phyloP scores from a whole-genome alignment of 1,284 basidiomycete species.

The Pascua guehoae region DNA sequence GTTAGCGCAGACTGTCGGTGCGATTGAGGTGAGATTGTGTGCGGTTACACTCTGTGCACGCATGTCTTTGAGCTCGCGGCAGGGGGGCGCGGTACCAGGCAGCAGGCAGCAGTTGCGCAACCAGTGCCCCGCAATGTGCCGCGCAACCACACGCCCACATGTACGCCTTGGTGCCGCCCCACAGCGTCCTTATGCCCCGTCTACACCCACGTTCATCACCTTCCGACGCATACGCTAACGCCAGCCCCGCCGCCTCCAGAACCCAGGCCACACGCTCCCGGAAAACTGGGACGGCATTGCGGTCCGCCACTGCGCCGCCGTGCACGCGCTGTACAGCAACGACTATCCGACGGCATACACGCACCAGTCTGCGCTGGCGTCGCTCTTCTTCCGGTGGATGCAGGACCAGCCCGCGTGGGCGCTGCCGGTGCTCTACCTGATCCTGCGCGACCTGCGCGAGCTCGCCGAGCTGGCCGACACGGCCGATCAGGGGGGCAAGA shows the following conservation, averaged over 20 bases:
- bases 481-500: conserved; percentile 40
- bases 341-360: conserved; percentile 38
- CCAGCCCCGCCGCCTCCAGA: conserved; percentile 32
- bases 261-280: conserved; percentile 35
- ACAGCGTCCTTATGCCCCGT: no score
- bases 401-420: conserved; percentile 75
- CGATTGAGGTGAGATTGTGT: conserved; percentile 35
- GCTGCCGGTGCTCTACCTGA: conserved; percentile 70
- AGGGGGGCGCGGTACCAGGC: no score
- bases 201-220: no score
- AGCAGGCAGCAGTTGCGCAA: no score
- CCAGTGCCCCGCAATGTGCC: no score
- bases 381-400: conserved; percentile 72
- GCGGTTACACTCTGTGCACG: neutral
- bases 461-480: conserved; percentile 60
- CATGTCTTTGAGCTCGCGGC: neutral
- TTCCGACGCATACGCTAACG: neutral
- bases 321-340: conserved; percentile 31
- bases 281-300: conserved; percentile 46
- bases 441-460: conserved; percentile 72
- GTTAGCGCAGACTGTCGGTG: conserved; percentile 36
- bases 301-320: conserved; percentile 41
- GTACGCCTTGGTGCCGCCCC: neutral
- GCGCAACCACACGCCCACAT: no score
- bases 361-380: conserved; percentile 47